Evolutionary conservation across 108 stramenopile species (phyloP), one percentile per base, ranked within the genome.

Genomic region (Pseudonitzschia multistriata): DNA sequence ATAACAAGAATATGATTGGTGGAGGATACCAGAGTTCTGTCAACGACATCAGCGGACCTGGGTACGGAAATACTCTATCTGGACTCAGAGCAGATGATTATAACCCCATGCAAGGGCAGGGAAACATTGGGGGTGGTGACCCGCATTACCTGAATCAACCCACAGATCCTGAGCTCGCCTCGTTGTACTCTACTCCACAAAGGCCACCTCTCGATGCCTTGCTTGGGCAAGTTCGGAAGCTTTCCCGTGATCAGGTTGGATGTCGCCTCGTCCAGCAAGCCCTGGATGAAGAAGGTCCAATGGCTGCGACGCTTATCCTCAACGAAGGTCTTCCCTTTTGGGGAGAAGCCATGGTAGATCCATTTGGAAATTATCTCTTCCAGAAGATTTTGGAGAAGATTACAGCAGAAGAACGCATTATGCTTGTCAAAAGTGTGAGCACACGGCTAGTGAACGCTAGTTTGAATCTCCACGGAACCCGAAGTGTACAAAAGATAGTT

Each of bases 341-440:
- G 91, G 91, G 88, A 11, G 91, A 94, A 66, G 92, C 97, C 63
- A 97, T 98, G 96, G 88, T 95, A 19, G 97, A 98, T 81, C 97
- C 97, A 15, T 98, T 98, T 72, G 98, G 98, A 0, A 98, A 97
- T 79, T 98, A 97, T 74, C 83, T 98, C 39, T 98, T 98, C 71
- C 98, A 98, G 80, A 98, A 98, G 85, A 93, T 98, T 45, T 70
- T 97, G 57, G 97, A 96, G 71, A 86, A 93, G 74, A 88, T 95
- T 40, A 90, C 89, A 24, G 80, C 84, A 29, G 85, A 89, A 28
- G 93, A 97, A 72, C 80, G 98, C 8, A 73, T 94, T 40, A 89
- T 83, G 67, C 82, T 97, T 37, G 81, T 96, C 54, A 83, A 86
- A 49, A 89, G 80, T 67, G 96, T 97, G 22, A 85, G 91, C 63